Base-by-base conservation (phyloP, 306 rosid genomes). In the Crotalaria pallida region DNA sequence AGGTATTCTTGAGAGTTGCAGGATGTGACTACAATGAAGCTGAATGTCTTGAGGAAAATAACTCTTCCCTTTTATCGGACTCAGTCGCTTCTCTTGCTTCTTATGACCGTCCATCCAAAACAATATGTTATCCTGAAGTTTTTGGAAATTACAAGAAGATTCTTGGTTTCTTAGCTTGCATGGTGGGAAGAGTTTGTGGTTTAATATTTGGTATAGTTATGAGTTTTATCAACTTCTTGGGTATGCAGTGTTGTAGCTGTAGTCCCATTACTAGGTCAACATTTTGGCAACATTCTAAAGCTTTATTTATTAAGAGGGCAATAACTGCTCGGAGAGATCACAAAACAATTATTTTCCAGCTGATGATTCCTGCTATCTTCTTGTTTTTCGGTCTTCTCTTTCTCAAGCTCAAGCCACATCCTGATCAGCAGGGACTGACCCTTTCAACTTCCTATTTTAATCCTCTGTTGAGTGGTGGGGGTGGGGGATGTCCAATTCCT, bases 401-500 rank as follows among this genome's bases (percentile, higher is more conserved):
- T 82, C 92, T 93, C 69, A 79, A 85, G 92, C 96, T 93, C 81
- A 93, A 88, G 89, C 97, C 98, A 66, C 98, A 93, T 85, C 98
- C 98, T 65, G 98, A 90, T 84, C 96, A 90, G 85, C 66, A 23
- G 55, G 80, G 92, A 31, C 74, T 93, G 79, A 88, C 86, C 45
- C 88, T 93, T 73, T 87, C 98, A 82, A 93, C 98, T 50, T 82
- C 92, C 69, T 63, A 88, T 59, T 93, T 93, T 79, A 93, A 93
- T 87, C 94, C 98, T 58, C 76, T 90, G 41, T 72, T 93, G 85
- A 79, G 90, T 4, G 92, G 97, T 36, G 96, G 89, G 58, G 96
- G 98, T 49, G 98, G 98, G 24, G 98, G 98, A 50, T 94, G 97
- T 59, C 98, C 98, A 79, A 87, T 93, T 82, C 97, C 98, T 49